Percentiles rank a stretch among this genome's conserved stretches.
Conservation (phyloP, 257 asterid species). For the Gentiana straminea region DNA sequence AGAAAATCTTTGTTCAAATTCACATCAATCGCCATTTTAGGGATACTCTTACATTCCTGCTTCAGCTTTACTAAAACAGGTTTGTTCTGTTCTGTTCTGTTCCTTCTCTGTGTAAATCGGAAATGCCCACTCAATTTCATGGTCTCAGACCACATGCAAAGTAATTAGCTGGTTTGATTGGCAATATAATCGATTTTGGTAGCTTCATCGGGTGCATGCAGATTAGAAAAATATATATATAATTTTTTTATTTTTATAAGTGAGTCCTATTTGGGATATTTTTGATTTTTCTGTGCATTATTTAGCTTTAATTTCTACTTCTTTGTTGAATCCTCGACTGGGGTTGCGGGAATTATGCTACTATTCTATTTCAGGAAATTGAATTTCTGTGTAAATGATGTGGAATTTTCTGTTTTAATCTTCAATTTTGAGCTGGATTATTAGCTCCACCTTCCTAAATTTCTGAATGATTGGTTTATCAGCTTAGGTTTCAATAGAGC, state of each 20-base stretch:
- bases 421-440: not conserved
- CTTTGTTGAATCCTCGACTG: not conserved
- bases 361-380: not conserved
- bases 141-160: not conserved
- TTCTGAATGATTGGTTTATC: no score
- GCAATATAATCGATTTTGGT: not conserved
- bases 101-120: not conserved
- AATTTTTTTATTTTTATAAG: no score
- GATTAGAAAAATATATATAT: no score
- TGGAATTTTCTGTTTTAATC: not conserved
- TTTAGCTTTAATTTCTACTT: not conserved
- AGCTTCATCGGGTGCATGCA: no score
- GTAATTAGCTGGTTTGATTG: constrained; percentile 19
- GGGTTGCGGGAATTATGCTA: not conserved
- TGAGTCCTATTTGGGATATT: constrained; percentile 22
- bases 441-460: no score
- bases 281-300: constrained; percentile 1
- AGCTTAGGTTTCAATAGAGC: not conserved
- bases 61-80: constrained; percentile 47
- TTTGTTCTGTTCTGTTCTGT: constrained; percentile 2
- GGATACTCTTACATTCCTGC: constrained; percentile 36
- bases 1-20: constrained; percentile 25
- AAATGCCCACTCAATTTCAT: not conserved
- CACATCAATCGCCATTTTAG: constrained; percentile 17
- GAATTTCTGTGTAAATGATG: not conserved